Percentiles rank a stretch among this genome's conserved stretches.
phyloP scores from a whole-genome alignment of 371 early-diverging fungal genomes.

The Apophysomyces sp. region DNA sequence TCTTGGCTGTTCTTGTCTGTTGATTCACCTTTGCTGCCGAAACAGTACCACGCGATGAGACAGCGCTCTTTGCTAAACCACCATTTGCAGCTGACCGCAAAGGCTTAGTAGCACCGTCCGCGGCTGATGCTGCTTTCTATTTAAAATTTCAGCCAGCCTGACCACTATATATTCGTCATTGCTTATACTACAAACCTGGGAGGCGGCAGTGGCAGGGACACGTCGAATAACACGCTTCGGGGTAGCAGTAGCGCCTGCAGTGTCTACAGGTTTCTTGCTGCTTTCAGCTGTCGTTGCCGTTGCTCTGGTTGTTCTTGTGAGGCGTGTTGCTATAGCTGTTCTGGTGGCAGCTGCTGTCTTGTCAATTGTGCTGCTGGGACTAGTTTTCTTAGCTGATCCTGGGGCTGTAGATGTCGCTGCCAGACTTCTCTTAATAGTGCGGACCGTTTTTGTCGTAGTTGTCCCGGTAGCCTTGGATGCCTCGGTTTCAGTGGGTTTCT shows the following conservation, averaged over 20 bases:
- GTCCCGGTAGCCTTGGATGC: neutral
- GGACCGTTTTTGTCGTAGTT: neutral
- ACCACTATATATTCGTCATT: neutral
- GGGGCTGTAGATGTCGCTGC: neutral
- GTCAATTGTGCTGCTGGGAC: slow-evolving; percentile 10
- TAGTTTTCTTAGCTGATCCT: slow-evolving; percentile 4
- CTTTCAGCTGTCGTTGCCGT: slow-evolving; percentile 1
- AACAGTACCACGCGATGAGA: neutral
- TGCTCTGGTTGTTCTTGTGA: slow-evolving; percentile 7
- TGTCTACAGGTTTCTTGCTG: neutral
- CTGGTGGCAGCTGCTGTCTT: neutral
- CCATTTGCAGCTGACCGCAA: neutral
- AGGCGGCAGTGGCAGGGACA: slow-evolving; percentile 4
- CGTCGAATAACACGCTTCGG: slow-evolving; percentile 10
- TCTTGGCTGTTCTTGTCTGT: neutral
- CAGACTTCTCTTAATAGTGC: neutral
- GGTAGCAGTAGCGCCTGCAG: too few relatives aligned
- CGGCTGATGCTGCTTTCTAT: neutral
- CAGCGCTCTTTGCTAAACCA: neutral
- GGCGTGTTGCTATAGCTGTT: slow-evolving; percentile 3
- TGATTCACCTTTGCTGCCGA: neutral
- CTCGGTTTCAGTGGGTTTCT: slow-evolving; percentile 2
- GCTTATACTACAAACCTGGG: neutral
- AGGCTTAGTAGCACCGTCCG: neutral
- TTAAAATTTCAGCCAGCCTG: neutral